A percentile compares a stretch with the other conserved stretches of the same genome.
Conservation (phyloP, 2,329 filamentous ascomycete species). For the Paracamarosporium sp. region DNA sequence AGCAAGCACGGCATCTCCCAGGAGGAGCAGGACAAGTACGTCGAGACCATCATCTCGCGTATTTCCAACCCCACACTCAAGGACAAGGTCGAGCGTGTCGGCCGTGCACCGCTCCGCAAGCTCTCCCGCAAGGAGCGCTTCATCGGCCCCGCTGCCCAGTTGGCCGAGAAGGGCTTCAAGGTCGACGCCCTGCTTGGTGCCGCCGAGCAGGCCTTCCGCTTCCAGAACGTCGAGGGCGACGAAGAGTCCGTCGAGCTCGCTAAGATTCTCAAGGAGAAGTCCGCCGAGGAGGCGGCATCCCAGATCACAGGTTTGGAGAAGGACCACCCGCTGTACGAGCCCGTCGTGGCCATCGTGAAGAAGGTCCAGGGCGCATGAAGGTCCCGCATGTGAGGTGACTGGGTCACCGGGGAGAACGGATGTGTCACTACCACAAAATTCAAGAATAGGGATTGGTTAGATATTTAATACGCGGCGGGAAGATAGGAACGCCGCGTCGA, state of each 20-base stretch:
- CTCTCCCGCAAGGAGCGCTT: slow-evolving; percentile 95
- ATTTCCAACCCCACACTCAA: slow-evolving; percentile 94
- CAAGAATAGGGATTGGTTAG: not conserved
- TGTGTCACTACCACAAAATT: not conserved
- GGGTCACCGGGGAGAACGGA: not conserved
- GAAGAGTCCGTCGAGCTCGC: slow-evolving; percentile 88
- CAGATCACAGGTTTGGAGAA: slow-evolving; percentile 83
- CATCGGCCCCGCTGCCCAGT: slow-evolving; percentile 86
- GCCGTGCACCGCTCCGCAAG: slow-evolving; percentile 92
- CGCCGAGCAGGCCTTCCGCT: slow-evolving; percentile 90
- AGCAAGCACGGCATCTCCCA: slow-evolving; percentile 81
- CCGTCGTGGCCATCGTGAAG: slow-evolving; percentile 78
- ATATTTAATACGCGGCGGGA: not conserved
- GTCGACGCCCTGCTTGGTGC: slow-evolving; percentile 78
- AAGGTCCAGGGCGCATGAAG: slow-evolving; percentile 69
- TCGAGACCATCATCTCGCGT: slow-evolving; percentile 88
- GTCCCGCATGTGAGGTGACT: slow-evolving; percentile 4
- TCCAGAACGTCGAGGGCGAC: slow-evolving; percentile 92
- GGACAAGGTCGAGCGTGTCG: slow-evolving; percentile 93
- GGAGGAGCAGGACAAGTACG: slow-evolving; percentile 82
- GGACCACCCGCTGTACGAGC: slow-evolving; percentile 76
- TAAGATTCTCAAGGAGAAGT: slow-evolving; percentile 79
- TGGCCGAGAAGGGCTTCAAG: slow-evolving; percentile 80
- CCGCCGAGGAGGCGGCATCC: slow-evolving; percentile 75
- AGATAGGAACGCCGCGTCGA: not conserved